These are phyloP conservation scores for Lodderomyces beijingensis DNA, from an alignment of 1,139 yeast genomes.

Conservation along the genomic window DNA sequence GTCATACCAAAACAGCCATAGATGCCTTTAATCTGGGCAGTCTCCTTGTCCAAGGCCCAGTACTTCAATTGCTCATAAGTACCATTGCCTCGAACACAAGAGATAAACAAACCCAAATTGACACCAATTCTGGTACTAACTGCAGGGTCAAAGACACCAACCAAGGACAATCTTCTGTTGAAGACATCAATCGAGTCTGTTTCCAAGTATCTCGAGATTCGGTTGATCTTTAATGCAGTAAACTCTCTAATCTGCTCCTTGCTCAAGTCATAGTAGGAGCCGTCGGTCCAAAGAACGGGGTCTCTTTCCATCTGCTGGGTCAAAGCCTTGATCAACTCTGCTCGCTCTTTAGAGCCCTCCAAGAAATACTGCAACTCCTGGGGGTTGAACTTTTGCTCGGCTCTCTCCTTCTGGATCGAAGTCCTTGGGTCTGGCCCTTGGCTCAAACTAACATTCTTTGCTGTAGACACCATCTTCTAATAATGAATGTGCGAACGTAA, in stretches of 20 bases:
- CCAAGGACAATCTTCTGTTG: conserved; percentile 44
- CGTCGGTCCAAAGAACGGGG: conserved; percentile 33
- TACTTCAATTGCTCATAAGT: conserved; percentile 42
- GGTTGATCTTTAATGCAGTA: conserved; percentile 33
- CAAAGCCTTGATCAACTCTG: conserved; percentile 25
- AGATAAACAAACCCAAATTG: conserved; percentile 66
- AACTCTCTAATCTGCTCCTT: conserved; percentile 35
- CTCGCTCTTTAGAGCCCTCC: conserved; percentile 35
- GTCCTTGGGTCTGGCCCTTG: conserved; percentile 34
- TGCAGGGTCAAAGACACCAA: conserved; percentile 60
- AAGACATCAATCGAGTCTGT: conserved; percentile 32
- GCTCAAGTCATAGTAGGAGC: conserved; percentile 34
- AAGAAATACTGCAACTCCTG: conserved; percentile 36
- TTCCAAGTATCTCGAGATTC: conserved; percentile 38
- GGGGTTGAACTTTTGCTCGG: conserved; percentile 25
- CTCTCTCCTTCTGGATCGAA: conserved; percentile 33
- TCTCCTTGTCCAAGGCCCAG: conserved; percentile 39
- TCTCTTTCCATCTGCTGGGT: conserved; percentile 42
- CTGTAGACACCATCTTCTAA: conserved; percentile 11
- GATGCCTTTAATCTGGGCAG: conserved; percentile 32
- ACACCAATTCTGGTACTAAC: conserved; percentile 52
- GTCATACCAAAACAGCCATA: conserved; percentile 51
- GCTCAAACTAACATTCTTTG: conserved; percentile 12
- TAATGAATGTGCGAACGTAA: no score
- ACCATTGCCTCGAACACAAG: conserved; percentile 71